Base-by-base conservation (phyloP, 2,329 filamentous ascomycete genomes). In the Madurella mycetomatis region DNA sequence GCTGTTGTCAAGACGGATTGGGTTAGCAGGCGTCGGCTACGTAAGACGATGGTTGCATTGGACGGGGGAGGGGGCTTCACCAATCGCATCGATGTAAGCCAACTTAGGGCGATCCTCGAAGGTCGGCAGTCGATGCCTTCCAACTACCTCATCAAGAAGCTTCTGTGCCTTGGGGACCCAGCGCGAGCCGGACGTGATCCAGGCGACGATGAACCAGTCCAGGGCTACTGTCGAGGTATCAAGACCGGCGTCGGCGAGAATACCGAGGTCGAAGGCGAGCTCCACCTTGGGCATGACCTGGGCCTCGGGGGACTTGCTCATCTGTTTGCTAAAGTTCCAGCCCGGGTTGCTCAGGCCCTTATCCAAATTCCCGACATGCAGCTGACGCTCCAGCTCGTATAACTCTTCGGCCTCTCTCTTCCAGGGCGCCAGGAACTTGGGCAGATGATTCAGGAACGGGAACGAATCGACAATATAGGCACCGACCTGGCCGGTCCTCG, bases 71-170 rank as follows among this genome's bases (percentile, higher is more conserved):
- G 11, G n/a, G n/a, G n/a, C n/a, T n/a, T 52, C 18, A 9, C 45
- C 49, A 9, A 74, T 65, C 31, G 71, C 73, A 30, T 69, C 65
- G 9, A 79, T 67, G 57, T 77, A 78, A 0, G 71, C 69, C 17
- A 79, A 58, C 13, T 66, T 63, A 2, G 64, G 53, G 17, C 68
- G 65, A 53, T 78, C 75, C 1, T 69, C 61, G 57, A 72, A 73
- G 25, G 25, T 25, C 25, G 25, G 25, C 25, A 25, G 25, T 2
- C 75, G 64, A 19, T 69, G 65, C 1, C 63, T 47, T 0, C 75
- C 74, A 15, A 79, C 67, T 4, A 75, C 68, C 0, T 63, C 54
- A 50, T 78, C 74, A 9, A 78, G 65, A 31, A 25, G 73, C 11
- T 62, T 58, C 49, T 74, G 74, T 0, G 76, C 76, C 50, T 70